Base-by-base conservation (phyloP, 1,139 yeast genomes). In the Hansenula lynferdii region DNA sequence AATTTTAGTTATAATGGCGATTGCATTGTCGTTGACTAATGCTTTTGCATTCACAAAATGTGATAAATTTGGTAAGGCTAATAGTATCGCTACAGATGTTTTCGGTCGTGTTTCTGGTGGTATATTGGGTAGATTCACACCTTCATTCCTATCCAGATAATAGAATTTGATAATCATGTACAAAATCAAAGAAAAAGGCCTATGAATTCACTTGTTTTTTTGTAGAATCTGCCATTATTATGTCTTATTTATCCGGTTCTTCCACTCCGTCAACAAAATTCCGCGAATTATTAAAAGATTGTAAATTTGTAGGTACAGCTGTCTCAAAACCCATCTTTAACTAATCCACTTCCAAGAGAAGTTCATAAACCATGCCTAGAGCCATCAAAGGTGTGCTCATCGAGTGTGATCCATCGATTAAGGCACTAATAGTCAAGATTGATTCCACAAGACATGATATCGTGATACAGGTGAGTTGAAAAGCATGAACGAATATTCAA, bases 31-130 rank as follows among this genome's bases (percentile, higher is more conserved):
- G 0, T 60, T 81, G 37, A 85, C 94, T 38, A 90, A 90, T 58
- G 84, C 95, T 0, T 69, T 87, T 65, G 97, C 97, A 0, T 90
- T 85, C 61, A 85, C 95, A 25, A 75, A 85, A 51, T 87, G 97
- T 62, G 97, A 90, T 58, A 86, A 84, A 62, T 90, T 85, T 51
- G 83, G 92, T 34, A 83, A 79, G 57, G 95, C 95, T n/a, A 80
- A 80, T 48, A 68, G 45, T 28, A 29, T 53, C 28, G 57, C 57
- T 4, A 42, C 53, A 9, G 51, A 48, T 33, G 49, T 67, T 9
- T 69, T 78, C 43, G 71, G 80, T 6, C 64, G 68, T 35, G 72
- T 80, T 26, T 61, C 79, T 2, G 68, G 72, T 15, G 60, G 67
- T 6, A 29, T 79, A 9, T 62, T 77, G 26, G 58, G 68, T n/a